phyloP scores from a whole-genome alignment of 306 rosid genomes.

The Glycine latifolia region DNA sequence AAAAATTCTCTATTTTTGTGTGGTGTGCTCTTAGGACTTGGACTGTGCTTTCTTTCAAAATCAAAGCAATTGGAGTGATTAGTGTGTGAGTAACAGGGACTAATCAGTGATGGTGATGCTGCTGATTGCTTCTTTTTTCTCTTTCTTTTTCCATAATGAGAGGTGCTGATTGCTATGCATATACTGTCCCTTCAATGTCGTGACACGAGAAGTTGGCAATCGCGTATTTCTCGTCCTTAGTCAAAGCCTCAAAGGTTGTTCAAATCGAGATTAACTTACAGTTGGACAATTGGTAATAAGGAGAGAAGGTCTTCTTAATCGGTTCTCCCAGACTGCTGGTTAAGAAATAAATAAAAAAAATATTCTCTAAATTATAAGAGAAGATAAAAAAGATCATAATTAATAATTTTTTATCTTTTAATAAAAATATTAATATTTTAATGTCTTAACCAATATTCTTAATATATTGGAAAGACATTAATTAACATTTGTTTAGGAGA shows the following conservation, averaged over 20 bases:
- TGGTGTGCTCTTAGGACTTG: background rate
- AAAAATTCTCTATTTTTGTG: background rate
- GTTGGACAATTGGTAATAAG: no score
- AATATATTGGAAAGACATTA: no score
- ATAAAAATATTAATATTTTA: no score
- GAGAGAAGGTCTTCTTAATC: no score
- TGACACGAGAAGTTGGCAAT: conserved; percentile 22
- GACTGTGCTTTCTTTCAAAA: background rate
- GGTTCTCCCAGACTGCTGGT: no score
- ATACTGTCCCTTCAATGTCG: background rate
- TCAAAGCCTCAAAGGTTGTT: conserved; percentile 10
- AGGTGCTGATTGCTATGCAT: background rate
- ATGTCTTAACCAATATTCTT: no score
- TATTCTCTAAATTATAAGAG: no score
- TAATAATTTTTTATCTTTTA: no score
- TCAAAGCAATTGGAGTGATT: conserved; percentile 21
- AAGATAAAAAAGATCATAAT: no score
- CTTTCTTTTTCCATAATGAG: background rate
- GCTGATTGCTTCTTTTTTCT: background rate
- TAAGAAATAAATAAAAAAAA: no score
- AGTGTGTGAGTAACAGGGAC: conserved; percentile 14
- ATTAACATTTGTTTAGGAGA: no score
- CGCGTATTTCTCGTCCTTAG: conserved; percentile 19
- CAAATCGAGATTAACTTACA: background rate
- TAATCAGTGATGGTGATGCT: background rate